phyloP scores from a whole-genome alignment of 306 rosid species.

The Rosa rugosa region DNA sequence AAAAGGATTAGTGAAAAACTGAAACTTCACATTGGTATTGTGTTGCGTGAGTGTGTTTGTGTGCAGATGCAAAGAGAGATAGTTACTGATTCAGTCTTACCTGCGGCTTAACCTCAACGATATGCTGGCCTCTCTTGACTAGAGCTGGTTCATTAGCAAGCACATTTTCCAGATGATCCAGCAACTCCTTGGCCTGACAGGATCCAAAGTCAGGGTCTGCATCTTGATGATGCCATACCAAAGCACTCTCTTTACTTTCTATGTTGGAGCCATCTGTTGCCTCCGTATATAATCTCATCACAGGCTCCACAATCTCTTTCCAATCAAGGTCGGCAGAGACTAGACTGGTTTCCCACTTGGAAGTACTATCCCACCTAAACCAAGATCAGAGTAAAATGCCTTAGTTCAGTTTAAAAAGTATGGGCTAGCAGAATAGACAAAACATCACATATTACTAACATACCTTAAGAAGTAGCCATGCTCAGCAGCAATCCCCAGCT shows the following conservation, averaged over 20 bases:
- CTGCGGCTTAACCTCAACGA: slow-evolving; percentile 93
- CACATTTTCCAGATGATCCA: slow-evolving; percentile 73
- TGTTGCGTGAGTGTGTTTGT: neutral
- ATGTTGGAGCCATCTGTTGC: slow-evolving; percentile 83
- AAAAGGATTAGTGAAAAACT: slow-evolving; percentile 1
- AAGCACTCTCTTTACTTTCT: slow-evolving; percentile 69
- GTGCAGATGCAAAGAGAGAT: neutral
- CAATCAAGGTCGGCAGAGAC: slow-evolving; percentile 66
- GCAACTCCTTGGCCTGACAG: slow-evolving; percentile 77
- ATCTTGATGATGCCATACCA: slow-evolving; percentile 93
- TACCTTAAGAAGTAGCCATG: slow-evolving; percentile 87
- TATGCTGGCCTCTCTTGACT: slow-evolving; percentile 71
- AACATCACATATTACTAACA: slow-evolving; percentile 16
- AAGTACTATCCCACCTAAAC: slow-evolving; percentile 57
- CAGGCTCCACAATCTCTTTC: slow-evolving; percentile 72
- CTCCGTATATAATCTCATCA: slow-evolving; percentile 71
- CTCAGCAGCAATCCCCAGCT: slow-evolving; percentile 84
- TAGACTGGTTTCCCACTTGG: slow-evolving; percentile 71
- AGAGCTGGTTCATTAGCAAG: slow-evolving; percentile 75
- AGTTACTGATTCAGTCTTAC: slow-evolving; percentile 27
- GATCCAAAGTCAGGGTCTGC: slow-evolving; percentile 92
- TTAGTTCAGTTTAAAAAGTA: slow-evolving; percentile 1
- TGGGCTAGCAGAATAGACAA: neutral
- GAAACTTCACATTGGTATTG: neutral
- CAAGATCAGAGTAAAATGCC: slow-evolving; percentile 4